Conservation (phyloP, 129 eudicot genomes). For the Arctium minus region DNA sequence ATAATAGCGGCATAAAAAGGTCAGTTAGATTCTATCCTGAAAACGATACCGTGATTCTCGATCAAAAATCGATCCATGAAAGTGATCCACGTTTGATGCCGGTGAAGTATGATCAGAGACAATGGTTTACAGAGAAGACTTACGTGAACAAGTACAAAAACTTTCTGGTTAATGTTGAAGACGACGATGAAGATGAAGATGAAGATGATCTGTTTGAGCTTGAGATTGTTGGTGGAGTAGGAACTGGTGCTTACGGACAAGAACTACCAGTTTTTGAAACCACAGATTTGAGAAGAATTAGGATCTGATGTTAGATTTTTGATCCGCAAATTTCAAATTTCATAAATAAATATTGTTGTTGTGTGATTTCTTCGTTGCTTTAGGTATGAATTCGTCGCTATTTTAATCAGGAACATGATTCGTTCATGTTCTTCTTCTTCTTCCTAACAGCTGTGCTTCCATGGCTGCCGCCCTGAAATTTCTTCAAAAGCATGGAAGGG, state of each 20-base stretch:
- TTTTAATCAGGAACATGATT: background rate
- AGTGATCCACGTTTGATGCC: conserved; percentile 15
- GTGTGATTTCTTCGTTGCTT: background rate
- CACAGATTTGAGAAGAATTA: conserved; percentile 53
- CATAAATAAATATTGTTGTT: conserved; percentile 16
- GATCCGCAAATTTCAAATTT: background rate
- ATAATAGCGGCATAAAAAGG: conserved; percentile 44
- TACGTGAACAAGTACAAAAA: conserved; percentile 17
- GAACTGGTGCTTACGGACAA: conserved; percentile 36
- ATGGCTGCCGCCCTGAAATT: background rate
- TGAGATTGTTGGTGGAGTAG: conserved; percentile 48
- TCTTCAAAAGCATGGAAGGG: conserved; percentile 9
- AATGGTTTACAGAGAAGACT: conserved; percentile 32
- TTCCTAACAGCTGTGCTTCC: background rate
- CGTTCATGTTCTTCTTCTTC: background rate
- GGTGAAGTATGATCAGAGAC: conserved; percentile 20
- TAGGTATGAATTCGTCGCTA: background rate
- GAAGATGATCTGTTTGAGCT: conserved; percentile 92
- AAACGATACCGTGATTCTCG: conserved; percentile 29
- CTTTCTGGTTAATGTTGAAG: conserved; percentile 29
- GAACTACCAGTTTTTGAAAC: conserved; percentile 87
- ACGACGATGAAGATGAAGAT: conserved; percentile 45
- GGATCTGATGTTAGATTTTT: conserved; percentile 38
- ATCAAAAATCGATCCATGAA: conserved; percentile 19
- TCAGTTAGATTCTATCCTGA: conserved; percentile 74